Evolutionary conservation across 164 flowering plant species (phyloP).

Genomic region (Magnolia kwangsiensis): DNA sequence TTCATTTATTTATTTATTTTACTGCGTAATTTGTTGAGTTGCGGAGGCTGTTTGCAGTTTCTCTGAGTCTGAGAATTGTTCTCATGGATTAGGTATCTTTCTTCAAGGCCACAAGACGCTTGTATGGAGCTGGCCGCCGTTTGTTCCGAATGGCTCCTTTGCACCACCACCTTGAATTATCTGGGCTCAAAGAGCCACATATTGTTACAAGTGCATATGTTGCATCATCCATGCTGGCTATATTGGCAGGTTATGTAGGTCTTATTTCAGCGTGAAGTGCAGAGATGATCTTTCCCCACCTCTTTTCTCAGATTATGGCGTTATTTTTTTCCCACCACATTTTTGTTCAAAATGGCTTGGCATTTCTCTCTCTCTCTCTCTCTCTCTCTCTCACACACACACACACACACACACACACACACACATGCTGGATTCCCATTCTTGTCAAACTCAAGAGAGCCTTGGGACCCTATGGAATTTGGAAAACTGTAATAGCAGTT

Average conservation of each 20-base stretch:
- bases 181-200: slow-evolving; percentile 61
- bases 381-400: neutral
- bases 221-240: slow-evolving; percentile 47
- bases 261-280: slow-evolving; percentile 61
- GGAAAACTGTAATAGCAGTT: no score
- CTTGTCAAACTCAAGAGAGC: no score
- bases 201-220: slow-evolving; percentile 65
- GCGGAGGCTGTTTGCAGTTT: neutral
- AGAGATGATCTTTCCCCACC: neutral
- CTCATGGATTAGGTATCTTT: slow-evolving; percentile 38
- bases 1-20: neutral
- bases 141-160: slow-evolving; percentile 67
- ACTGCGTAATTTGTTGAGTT: neutral
- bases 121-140: slow-evolving; percentile 47
- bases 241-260: slow-evolving; percentile 70
- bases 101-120: slow-evolving; percentile 45
- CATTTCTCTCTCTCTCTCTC: neutral
- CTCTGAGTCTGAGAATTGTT: slow-evolving; percentile 3
- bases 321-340: neutral
- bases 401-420: no score
- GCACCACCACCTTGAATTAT: slow-evolving; percentile 64
- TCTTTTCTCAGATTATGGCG: neutral
- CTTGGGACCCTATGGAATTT: no score
- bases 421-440: no score
- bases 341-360: neutral